phyloP scores from a whole-genome alignment of 2,329 filamentous ascomycete species.

The Colletotrichum sp. region DNA sequence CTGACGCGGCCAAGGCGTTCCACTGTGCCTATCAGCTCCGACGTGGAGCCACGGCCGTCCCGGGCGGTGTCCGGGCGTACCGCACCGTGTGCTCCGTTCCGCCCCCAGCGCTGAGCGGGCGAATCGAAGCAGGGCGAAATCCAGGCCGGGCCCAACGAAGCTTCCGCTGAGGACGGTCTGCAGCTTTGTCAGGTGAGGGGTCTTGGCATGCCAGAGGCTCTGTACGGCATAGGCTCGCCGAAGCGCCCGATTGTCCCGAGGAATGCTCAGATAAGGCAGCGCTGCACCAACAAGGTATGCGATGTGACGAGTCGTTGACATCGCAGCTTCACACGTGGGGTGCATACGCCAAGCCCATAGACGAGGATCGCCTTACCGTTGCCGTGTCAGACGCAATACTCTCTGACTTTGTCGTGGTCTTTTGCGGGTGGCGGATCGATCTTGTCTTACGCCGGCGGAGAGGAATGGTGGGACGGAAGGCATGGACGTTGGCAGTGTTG shows the following conservation, averaged over 20 bases:
- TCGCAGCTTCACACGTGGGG: conserved; percentile 3
- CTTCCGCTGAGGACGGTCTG: background rate
- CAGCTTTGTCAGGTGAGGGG: background rate
- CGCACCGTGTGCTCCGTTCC: conserved; percentile 7
- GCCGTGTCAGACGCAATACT: background rate
- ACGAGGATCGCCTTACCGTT: background rate
- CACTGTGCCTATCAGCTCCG: conserved; percentile 18
- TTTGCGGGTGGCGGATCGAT: background rate
- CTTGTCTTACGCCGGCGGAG: background rate
- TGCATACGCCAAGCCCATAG: conserved; percentile 9
- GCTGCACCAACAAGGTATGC: background rate
- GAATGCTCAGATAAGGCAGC: conserved; percentile 2
- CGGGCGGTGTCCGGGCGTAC: conserved; percentile 9
- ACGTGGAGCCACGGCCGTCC: background rate
- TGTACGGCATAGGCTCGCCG: background rate
- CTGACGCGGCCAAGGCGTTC: conserved; percentile 10
- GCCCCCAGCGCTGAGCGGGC: background rate
- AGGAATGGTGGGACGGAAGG: background rate
- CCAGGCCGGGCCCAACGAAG: background rate
- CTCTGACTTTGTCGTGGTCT: background rate
- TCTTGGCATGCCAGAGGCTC: background rate
- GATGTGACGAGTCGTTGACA: background rate
- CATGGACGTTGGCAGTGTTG: background rate
- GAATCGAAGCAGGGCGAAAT: background rate
- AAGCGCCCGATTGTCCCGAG: background rate